Conservation (phyloP, 495 filamentous ascomycete species). For the Hypomontagnella monticulosa region DNA sequence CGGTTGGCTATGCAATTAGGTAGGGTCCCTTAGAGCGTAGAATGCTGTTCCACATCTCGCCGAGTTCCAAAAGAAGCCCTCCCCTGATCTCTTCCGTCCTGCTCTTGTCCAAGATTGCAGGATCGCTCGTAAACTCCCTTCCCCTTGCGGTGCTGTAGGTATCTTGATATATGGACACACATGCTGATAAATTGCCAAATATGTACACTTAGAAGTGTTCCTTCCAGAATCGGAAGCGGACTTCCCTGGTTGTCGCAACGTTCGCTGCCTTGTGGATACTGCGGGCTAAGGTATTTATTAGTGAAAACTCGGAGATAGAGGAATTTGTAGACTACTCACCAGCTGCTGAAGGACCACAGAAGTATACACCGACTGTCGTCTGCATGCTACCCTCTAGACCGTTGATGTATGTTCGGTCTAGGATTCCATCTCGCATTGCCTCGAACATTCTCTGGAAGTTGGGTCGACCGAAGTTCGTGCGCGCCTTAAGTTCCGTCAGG, state of each 20-base stretch:
- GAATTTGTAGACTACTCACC: constrained; percentile 48
- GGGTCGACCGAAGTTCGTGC: constrained; percentile 95
- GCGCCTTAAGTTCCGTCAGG: constrained; percentile 84
- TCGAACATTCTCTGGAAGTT: constrained; percentile 86
- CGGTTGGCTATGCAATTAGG: constrained; percentile 26
- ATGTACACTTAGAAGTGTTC: constrained; percentile 72
- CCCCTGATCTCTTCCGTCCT: constrained; percentile 7
- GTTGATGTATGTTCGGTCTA: constrained; percentile 82
- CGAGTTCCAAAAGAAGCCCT: constrained; percentile 5
- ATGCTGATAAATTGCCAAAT: constrained; percentile 27
- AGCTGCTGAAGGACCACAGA: constrained; percentile 76
- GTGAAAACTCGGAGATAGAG: constrained; percentile 11
- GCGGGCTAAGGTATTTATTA: constrained; percentile 67
- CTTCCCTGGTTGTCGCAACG: constrained; percentile 73
- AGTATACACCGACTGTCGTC: constrained; percentile 96
- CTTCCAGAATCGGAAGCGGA: constrained; percentile 99
- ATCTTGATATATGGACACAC: constrained; percentile 23
- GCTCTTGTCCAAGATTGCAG: background rate
- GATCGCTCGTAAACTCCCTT: constrained; percentile 10
- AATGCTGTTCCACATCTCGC: constrained; percentile 17
- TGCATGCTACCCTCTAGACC: constrained; percentile 76
- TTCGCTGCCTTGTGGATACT: constrained; percentile 86
- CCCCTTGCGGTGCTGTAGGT: constrained; percentile 13
- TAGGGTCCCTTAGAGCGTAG: constrained; percentile 21
- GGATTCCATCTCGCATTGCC: constrained; percentile 87